A percentile compares a stretch with the other conserved stretches of the same genome.
Conservation (phyloP, 768 basidiomycete genomes). For the Nidularia pulvinata region DNA sequence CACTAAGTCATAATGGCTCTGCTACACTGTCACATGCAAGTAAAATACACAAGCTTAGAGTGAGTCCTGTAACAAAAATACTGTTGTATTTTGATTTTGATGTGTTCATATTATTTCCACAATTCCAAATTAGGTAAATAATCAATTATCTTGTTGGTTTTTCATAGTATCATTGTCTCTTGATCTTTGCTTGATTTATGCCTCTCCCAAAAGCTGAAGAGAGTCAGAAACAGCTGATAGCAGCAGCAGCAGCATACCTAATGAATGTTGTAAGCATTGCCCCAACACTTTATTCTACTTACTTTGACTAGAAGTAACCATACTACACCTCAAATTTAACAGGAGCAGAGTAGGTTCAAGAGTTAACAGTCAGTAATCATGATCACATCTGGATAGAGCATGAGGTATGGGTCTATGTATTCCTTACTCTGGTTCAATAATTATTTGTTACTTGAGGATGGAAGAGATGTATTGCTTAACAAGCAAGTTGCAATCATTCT, state of each 20-base stretch:
- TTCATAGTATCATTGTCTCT: too few relatives aligned
- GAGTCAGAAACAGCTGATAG: too few relatives aligned
- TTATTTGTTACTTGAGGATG: not conserved
- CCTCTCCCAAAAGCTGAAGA: too few relatives aligned
- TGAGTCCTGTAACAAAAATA: too few relatives aligned
- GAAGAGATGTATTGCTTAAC: slow-evolving; percentile 1
- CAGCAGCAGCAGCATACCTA: slow-evolving; percentile 4
- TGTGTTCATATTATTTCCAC: too few relatives aligned
- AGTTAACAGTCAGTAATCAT: slow-evolving; percentile 1
- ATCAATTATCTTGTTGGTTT: too few relatives aligned
- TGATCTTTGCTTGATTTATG: too few relatives aligned
- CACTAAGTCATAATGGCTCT: too few relatives aligned
- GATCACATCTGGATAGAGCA: slow-evolving; percentile 10
- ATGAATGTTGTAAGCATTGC: slow-evolving; percentile 3
- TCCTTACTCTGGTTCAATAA: not conserved
- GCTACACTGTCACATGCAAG: too few relatives aligned
- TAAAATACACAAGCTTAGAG: too few relatives aligned
- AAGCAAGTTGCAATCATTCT: slow-evolving; percentile 21
- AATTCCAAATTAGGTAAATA: too few relatives aligned
- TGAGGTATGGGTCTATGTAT: slow-evolving; percentile 10
- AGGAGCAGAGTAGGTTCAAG: slow-evolving; percentile 1
- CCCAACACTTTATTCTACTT: slow-evolving; percentile 1
- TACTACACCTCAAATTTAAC: slow-evolving; percentile 6
- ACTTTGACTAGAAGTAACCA: slow-evolving; percentile 4
- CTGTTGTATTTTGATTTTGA: too few relatives aligned